Conservation (phyloP, 768 basidiomycete species). For the Tulasnella sp. region DNA sequence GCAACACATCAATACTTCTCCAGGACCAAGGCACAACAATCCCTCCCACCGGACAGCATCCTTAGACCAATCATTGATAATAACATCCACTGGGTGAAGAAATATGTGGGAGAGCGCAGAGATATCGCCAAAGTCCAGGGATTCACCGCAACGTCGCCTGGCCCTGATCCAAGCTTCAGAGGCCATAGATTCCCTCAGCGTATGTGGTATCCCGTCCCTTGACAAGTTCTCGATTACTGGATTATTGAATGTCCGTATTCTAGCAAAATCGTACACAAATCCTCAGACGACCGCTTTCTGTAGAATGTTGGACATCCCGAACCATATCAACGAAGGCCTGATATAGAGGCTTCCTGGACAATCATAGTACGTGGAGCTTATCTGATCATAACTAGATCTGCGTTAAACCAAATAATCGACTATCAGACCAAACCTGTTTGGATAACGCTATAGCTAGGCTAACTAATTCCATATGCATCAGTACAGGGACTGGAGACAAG, state of each 20-base stretch:
- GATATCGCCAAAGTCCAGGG: constrained; percentile 49
- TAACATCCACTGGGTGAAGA: constrained; percentile 66
- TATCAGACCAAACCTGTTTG: background rate
- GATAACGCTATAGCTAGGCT: constrained; percentile 47
- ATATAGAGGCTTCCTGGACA: too few relatives aligned
- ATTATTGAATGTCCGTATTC: constrained; percentile 17
- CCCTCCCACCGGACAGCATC: constrained; percentile 59
- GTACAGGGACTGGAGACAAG: background rate
- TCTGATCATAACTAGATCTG: background rate
- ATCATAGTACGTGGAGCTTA: too few relatives aligned
- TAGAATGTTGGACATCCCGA: constrained; percentile 68
- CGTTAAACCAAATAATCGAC: background rate
- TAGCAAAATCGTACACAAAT: constrained; percentile 60
- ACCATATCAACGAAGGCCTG: constrained; percentile 50
- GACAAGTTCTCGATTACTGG: background rate
- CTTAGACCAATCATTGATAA: constrained; percentile 51
- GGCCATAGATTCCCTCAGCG: constrained; percentile 4
- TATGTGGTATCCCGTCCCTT: background rate
- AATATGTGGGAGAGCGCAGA: constrained; percentile 45
- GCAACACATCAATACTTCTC: constrained; percentile 81
- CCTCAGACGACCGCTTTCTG: constrained; percentile 59
- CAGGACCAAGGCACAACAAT: constrained; percentile 44
- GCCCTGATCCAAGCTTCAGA: constrained; percentile 37
- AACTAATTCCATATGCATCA: background rate
- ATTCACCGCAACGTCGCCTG: constrained; percentile 66